A percentile compares a stretch with the other conserved stretches of the same genome.
Conservation (phyloP, 768 basidiomycete genomes). For the Lyophyllum atratum region DNA sequence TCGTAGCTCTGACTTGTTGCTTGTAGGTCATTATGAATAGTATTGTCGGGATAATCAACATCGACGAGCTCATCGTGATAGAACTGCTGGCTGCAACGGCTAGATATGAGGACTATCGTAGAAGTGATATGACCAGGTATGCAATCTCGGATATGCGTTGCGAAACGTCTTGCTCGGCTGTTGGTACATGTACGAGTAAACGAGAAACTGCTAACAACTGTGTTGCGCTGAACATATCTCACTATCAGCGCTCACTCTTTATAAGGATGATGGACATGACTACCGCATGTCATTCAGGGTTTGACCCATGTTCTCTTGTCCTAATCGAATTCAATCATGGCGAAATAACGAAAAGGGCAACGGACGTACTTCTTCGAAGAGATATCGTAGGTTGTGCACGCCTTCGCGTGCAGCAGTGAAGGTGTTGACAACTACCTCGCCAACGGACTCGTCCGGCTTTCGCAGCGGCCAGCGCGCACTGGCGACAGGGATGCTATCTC, state of each 20-base stretch:
- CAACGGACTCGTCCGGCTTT: neutral
- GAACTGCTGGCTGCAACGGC: no score
- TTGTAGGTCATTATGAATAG: no score
- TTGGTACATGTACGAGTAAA: no score
- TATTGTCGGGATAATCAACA: no score
- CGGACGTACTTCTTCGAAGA: neutral
- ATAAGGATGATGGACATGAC: neutral
- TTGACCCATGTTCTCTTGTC: neutral
- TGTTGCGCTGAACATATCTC: no score
- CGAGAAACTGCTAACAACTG: neutral
- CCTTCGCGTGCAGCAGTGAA: neutral
- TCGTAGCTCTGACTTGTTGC: no score
- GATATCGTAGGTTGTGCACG: neutral
- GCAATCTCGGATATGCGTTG: no score
- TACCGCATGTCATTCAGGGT: neutral
- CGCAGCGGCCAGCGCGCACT: neutral
- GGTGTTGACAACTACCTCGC: neutral
- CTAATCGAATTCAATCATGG: neutral
- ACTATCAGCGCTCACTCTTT: no score
- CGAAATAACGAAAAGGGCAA: neutral
- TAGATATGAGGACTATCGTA: no score
- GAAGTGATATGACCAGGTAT: no score
- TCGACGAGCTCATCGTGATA: no score
- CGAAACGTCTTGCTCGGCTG: no score
- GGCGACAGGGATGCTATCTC: neutral